Base-by-base conservation (phyloP, 2,329 filamentous ascomycete species). In the Aureobasidium leucospermi region DNA sequence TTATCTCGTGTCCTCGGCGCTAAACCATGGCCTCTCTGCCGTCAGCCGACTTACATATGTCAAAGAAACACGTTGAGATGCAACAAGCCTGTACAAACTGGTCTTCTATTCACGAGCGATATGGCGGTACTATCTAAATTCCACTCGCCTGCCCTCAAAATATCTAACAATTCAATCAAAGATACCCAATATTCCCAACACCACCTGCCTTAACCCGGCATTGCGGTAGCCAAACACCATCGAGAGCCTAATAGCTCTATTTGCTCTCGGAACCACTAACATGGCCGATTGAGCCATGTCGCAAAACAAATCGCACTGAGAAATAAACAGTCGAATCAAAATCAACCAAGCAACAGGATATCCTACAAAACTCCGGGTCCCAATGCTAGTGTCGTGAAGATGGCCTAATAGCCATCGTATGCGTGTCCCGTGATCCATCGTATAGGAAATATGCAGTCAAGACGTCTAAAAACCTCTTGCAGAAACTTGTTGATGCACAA, bases 361-460 rank as follows among this genome's bases (percentile, higher is more conserved):
- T 58, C 34, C 43, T 39, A 32, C 32, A 43, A 45, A 58, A 58
- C 55, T 58, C 55, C 55, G 34, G 38, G 8, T 58, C 47, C 58
- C 58, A 39, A 59, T 59, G 58, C 58, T 45, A 47, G 19, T 59
- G 58, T 59, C 58, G 41, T 59, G 28, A 53, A 28, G 47, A 59
- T 38, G 58, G 48, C 58, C 58, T 59, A 53, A 59, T 53, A 59
- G 58, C 58, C 46, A 42, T 38, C 58, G 29, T 51, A 53, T 59
- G 58, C 58, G 58, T 59, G 58, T 59, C 34, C 58, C 58, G 58
- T 53, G 41, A 52, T 51, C 58, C 58, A 28, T 59, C 48, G 41
- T 52, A 46, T 58, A 39, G 11, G 31, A 53, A 53, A 51, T 49
- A 49, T 49, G 39, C 42, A 41, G 9, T 43, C 32, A 36, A 59